Evolutionary conservation across 352 stramenopile genomes (phyloP), one percentile per base, ranked within the genome.

Genomic region (Pythium pyrilobum): DNA sequence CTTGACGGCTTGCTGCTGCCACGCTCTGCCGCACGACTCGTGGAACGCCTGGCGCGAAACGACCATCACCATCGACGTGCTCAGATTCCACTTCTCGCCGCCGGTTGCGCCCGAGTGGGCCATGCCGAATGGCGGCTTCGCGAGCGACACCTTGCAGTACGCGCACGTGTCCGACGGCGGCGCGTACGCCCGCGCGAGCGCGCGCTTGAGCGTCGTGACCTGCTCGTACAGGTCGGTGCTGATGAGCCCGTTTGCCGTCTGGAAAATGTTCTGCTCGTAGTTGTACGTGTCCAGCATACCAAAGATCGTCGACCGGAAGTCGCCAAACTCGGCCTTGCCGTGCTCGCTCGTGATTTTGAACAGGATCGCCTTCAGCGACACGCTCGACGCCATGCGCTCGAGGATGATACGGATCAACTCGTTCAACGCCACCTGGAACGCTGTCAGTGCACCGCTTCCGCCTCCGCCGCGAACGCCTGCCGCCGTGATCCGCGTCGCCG

Each of bases 291-390:
- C 87, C n/a, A 98, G 63, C 74, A 98, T 96, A 62, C 85, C 92
- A 32, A 96, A 92, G 52, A 98, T 92, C 44, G 96, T 97, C 36
- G 96, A 89, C 2, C 92, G 85, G 65, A 98, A 95, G 57, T 98
- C 94, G 20, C 91, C 92, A 58, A 98, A 95, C 37, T 90, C 82
- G 62, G 86, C 95, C 49, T 89, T 88, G 10, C 89, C 87, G 67
- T 97, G 87, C 64, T 98, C 94, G 41, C 87, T 96, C 44, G 92
- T 97, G 49, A 98, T 96, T 73, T 98, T 98, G 50, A 96, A 93
- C 46, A 98, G 67, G 32, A 98, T 92, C 56, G 95, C 89, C 64
- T 88, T 89, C 11, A 98, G 67, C 28, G 92, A 96, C 45, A 98
- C 91, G 28, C 81, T 96, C 2, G 88, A 96, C 28, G 95, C 88